phyloP scores from a whole-genome alignment of 306 rosid species.

The Delonix regia region DNA sequence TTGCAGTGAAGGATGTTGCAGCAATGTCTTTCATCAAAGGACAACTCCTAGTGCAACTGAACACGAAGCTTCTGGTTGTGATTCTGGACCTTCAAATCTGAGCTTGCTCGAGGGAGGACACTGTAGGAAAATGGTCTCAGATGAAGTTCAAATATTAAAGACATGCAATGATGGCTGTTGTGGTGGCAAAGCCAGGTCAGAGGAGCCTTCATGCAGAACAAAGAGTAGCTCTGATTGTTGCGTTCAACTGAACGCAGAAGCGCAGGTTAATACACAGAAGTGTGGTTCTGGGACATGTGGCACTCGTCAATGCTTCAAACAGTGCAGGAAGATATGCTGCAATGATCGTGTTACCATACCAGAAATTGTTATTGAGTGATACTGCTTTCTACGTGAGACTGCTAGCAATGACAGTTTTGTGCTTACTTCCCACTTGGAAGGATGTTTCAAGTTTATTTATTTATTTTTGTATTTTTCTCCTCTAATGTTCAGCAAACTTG shows the following conservation, averaged over 20 bases:
- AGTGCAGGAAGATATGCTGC: constrained; percentile 13
- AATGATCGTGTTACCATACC: neutral
- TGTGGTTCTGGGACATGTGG: constrained; percentile 10
- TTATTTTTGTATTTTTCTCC: too few species aligned
- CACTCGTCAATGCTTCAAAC: neutral
- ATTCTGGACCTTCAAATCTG: neutral
- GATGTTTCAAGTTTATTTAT: too few species aligned
- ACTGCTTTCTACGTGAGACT: neutral
- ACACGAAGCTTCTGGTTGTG: constrained; percentile 12
- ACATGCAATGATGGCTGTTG: constrained; percentile 37
- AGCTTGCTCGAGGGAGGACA: neutral
- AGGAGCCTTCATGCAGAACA: constrained; percentile 20
- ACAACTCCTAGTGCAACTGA: constrained; percentile 8
- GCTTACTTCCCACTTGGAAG: neutral
- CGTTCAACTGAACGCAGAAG: neutral
- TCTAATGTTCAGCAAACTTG: too few species aligned
- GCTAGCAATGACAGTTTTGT: neutral
- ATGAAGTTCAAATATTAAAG: neutral
- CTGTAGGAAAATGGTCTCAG: too few species aligned
- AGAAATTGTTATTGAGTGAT: constrained; percentile 41
- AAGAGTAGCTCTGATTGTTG: constrained; percentile 25
- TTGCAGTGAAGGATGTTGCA: constrained; percentile 42
- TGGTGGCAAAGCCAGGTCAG: neutral
- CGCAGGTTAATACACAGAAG: neutral
- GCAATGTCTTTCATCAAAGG: constrained; percentile 37